Evolutionary conservation across 148 eudicot genomes (phyloP), one percentile per base, ranked within the genome.

Genomic region (Amaranthus hypochondriacus): DNA sequence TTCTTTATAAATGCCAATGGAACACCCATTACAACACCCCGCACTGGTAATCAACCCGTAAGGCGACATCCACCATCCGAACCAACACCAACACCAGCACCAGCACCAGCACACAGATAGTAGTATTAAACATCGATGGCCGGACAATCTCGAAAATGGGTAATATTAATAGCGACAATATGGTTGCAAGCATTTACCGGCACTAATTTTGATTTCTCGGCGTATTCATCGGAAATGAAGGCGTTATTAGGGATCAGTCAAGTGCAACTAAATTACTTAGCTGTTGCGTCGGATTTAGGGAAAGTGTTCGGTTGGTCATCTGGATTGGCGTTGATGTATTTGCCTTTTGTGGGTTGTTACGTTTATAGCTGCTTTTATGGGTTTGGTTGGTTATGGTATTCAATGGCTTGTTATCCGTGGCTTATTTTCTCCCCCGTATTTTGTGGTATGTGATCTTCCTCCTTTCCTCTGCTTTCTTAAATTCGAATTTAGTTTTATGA

Each of bases 141-240:
- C 2, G 89, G 85, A 0, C 85, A 89, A 8, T 87, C 93, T 0
- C 56, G 87, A 8, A 91, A 91, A 60, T 91, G 97, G 97, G 85
- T 86, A 90, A 86, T 91, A 1, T 76, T 91, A 46, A 84, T 85
- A 50, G 93, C 90, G 0, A 89, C 94, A 4, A 86, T 92, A 28
- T 92, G 97, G 94, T 78, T 93, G 56, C 98, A 93, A 74, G 97
- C 98, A 0, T 93, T 89, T 46, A 91, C 98, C 0, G 98, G 98
- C 2, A 93, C 98, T 0, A 93, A 93, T 48, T 93, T 93, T 56
- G 98, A 93, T 72, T 93, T 93, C 83, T 91, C 98, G 15, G 97
- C 92, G 3, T 93, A 93, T 75, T 93, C 98, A 18, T 81, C 96
- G 55, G 84, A 83, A 77, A 62, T 91, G 85, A 93, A 93, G 75